A percentile compares a stretch with the other conserved stretches of the same genome.
Conservation (phyloP, 1,139 yeast genomes). For the Taphrina flavorubra region DNA sequence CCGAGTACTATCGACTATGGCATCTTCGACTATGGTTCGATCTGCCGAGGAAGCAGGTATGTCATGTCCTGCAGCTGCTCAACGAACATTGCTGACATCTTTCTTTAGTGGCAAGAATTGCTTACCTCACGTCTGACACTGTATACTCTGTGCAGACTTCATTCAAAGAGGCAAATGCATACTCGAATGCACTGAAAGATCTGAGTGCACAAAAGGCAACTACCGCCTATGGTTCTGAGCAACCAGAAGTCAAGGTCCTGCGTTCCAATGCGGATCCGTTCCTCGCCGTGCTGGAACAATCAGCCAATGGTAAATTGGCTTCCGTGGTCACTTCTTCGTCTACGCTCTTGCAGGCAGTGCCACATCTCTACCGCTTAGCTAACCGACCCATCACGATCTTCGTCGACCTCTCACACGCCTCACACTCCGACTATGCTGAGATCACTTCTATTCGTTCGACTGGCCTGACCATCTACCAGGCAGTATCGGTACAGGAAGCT, state of each 20-base stretch:
- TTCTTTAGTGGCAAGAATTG: conserved; percentile 46
- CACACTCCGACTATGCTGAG: conserved; percentile 62
- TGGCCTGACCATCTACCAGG: conserved; percentile 66
- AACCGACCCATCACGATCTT: conserved; percentile 63
- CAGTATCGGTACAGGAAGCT: conserved; percentile 64
- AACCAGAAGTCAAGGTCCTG: conserved; percentile 39
- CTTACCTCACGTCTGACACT: conserved; percentile 46
- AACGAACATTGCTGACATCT: background rate
- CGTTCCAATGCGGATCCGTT: conserved; percentile 48
- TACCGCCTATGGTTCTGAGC: conserved; percentile 25
- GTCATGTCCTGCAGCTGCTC: background rate
- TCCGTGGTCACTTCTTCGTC: conserved; percentile 59
- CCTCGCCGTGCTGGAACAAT: conserved; percentile 46
- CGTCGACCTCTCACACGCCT: conserved; percentile 54
- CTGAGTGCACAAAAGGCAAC: conserved; percentile 43
- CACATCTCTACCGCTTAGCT: conserved; percentile 62
- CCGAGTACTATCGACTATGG: background rate
- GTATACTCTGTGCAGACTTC: conserved; percentile 46
- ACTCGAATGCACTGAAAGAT: conserved; percentile 22
- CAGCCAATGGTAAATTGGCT: conserved; percentile 42
- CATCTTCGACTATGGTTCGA: conserved; percentile 7
- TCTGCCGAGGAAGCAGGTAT: conserved; percentile 39
- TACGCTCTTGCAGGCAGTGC: conserved; percentile 64
- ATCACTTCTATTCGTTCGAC: conserved; percentile 75
- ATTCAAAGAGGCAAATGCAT: conserved; percentile 40